Evolutionary conservation across 345 rosid species (phyloP).

Genomic region (Aquilaria malaccensis): DNA sequence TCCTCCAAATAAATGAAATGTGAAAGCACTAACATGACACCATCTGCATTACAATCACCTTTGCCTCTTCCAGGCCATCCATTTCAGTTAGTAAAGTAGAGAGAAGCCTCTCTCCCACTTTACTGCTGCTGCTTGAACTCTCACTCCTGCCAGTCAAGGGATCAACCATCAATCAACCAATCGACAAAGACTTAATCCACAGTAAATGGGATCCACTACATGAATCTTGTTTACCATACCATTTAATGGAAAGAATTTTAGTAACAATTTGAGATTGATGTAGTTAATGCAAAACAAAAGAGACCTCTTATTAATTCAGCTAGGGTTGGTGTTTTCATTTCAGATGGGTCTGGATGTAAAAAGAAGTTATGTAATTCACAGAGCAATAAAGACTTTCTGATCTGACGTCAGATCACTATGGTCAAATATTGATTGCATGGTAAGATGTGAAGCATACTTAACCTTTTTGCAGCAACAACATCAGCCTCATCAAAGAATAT

Average conservation of each 20-base stretch:
- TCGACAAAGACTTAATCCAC: too few species aligned
- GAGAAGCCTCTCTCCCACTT: slow-evolving; percentile 91
- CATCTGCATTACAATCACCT: slow-evolving; percentile 30
- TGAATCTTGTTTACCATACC: too few species aligned
- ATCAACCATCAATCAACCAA: neutral
- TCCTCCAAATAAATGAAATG: too few species aligned
- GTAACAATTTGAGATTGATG: neutral
- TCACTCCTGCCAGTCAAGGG: slow-evolving; percentile 45
- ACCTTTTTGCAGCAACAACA: slow-evolving; percentile 84
- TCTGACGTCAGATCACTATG: too few species aligned
- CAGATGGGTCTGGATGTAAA: too few species aligned
- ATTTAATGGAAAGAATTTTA: neutral
- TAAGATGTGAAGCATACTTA: slow-evolving; percentile 10
- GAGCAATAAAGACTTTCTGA: too few species aligned
- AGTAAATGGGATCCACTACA: too few species aligned
- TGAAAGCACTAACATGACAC: neutral
- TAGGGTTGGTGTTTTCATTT: too few species aligned
- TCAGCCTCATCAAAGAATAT: slow-evolving; percentile 95
- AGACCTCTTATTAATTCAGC: too few species aligned
- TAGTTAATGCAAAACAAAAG: too few species aligned
- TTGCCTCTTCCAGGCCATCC: slow-evolving; percentile 94
- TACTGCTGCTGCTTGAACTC: slow-evolving; percentile 47
- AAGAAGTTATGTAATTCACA: too few species aligned
- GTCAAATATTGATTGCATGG: neutral
- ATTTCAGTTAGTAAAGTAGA: slow-evolving; percentile 91